Evolutionary conservation across 1,139 yeast species (phyloP).

Genomic region (Taphrina confusa): DNA sequence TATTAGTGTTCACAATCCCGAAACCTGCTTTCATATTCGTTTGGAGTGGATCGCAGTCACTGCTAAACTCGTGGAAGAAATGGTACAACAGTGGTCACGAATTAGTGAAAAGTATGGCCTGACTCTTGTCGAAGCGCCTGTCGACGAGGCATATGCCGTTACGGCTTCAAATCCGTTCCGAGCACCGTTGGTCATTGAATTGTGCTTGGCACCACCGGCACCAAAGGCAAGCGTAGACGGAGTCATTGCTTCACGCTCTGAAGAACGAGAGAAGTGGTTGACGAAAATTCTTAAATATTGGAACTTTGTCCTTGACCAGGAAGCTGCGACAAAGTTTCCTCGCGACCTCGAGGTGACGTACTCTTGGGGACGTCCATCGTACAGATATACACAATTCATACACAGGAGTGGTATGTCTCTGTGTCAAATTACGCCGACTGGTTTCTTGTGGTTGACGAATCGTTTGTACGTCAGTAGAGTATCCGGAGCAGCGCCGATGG

Average conservation of each 20-base stretch:
- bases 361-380: slow-evolving; percentile 89
- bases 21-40: slow-evolving; percentile 87
- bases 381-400: slow-evolving; percentile 82
- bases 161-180: slow-evolving; percentile 83
- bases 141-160: slow-evolving; percentile 78
- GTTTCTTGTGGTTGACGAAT: slow-evolving; percentile 37
- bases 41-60: slow-evolving; percentile 93
- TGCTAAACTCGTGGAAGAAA: slow-evolving; percentile 82
- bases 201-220: slow-evolving; percentile 67
- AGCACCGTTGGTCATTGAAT: slow-evolving; percentile 68
- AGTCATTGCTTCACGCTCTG: slow-evolving; percentile 3
- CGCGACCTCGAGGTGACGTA: slow-evolving; percentile 59
- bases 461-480: slow-evolving; percentile 35
- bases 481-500: slow-evolving; percentile 15
- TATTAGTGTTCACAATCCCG: slow-evolving; percentile 59
- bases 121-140: slow-evolving; percentile 86
- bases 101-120: slow-evolving; percentile 84
- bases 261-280: slow-evolving; percentile 52
- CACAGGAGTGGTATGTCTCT: slow-evolving; percentile 87
- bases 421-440: slow-evolving; percentile 76
- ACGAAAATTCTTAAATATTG: slow-evolving; percentile 62
- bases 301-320: slow-evolving; percentile 80
- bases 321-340: slow-evolving; percentile 52
- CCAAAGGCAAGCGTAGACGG: slow-evolving; percentile 4
- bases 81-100: slow-evolving; percentile 78